Percentiles rank a stretch among this genome's conserved stretches.
Evolutionary conservation across 108 stramenopile species (phyloP).

Genomic region (Epithemia pelagica): DNA sequence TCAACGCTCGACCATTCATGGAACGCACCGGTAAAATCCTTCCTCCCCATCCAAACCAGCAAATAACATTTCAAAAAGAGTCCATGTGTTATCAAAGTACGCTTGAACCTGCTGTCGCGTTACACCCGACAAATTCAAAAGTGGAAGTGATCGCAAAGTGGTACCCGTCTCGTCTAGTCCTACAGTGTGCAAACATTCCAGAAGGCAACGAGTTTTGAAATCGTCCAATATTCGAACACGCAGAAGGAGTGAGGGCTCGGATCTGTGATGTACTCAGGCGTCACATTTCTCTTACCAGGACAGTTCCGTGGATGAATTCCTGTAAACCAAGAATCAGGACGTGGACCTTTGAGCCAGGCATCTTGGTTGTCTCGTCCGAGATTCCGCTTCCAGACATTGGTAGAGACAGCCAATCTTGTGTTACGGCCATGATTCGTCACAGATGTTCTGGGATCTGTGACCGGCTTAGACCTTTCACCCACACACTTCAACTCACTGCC

Average conservation of each 20-base stretch:
- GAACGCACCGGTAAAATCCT: slow-evolving; percentile 68
- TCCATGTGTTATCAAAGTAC: slow-evolving; percentile 94
- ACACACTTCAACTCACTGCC: too few relatives aligned
- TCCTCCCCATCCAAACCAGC: slow-evolving; percentile 87
- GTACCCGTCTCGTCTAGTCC: slow-evolving; percentile 45
- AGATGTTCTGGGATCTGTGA: too few relatives aligned
- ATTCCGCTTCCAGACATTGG: slow-evolving; percentile 84
- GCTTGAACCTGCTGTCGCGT: slow-evolving; percentile 62
- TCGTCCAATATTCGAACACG: too few relatives aligned
- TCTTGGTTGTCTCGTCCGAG: slow-evolving; percentile 54
- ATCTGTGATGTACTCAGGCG: not conserved
- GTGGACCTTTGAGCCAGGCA: slow-evolving; percentile 56
- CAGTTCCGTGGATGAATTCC: slow-evolving; percentile 47
- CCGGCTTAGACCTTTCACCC: too few relatives aligned
- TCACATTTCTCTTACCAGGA: slow-evolving; percentile 37
- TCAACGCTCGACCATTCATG: slow-evolving; percentile 1
- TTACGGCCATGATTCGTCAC: too few relatives aligned
- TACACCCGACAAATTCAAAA: slow-evolving; percentile 61
- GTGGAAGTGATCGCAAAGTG: slow-evolving; percentile 50
- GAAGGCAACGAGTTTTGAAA: too few relatives aligned
- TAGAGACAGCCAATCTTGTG: too few relatives aligned
- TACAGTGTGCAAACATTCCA: not conserved
- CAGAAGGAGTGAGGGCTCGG: not conserved
- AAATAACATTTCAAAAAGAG: slow-evolving; percentile 85
- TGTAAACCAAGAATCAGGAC: slow-evolving; percentile 61